These are phyloP conservation scores for Mortierella sp. DNA, from an alignment of 371 early-diverging fungal species.

Conservation along the genomic window DNA sequence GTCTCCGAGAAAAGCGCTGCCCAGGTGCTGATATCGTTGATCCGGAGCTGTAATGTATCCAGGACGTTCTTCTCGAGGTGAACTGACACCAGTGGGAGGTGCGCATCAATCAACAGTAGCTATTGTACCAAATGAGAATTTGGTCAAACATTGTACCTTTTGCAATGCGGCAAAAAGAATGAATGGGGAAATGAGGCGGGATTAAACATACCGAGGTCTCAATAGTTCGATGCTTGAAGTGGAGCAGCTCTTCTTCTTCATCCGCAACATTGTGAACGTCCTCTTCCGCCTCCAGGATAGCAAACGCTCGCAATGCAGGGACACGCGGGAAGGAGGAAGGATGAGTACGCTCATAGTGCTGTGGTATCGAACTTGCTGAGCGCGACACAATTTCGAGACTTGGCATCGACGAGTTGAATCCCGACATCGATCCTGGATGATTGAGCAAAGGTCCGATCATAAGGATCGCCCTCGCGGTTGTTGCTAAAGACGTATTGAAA, in stretches of 20 bases:
- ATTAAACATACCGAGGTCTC: constrained; percentile 70
- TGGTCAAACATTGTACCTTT: not conserved
- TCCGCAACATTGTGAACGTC: constrained; percentile 68
- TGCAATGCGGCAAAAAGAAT: not conserved
- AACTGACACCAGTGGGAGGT: constrained; percentile 74
- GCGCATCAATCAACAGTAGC: constrained; percentile 74
- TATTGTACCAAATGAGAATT: constrained; percentile 22
- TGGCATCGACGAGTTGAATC: constrained; percentile 31
- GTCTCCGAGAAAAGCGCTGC: constrained; percentile 60
- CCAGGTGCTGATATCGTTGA: constrained; percentile 81
- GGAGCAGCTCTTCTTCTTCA: constrained; percentile 72
- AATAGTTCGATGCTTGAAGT: constrained; percentile 74
- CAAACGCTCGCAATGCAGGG: constrained; percentile 38
- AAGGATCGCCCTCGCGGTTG: constrained; percentile 34
- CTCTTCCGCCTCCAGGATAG: constrained; percentile 63
- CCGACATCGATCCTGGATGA: constrained; percentile 27
- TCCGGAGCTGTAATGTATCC: constrained; percentile 76
- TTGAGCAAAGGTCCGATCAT: constrained; percentile 31
- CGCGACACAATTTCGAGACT: constrained; percentile 32
- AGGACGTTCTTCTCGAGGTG: constrained; percentile 69
- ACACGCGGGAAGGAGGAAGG: constrained; percentile 20
- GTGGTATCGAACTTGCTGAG: constrained; percentile 22
- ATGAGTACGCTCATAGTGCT: constrained; percentile 19
- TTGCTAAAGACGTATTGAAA: constrained; percentile 9
- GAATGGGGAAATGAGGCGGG: too few relatives aligned